Percentiles rank a stretch among this genome's conserved stretches.
Evolutionary conservation across 306 rosid species (phyloP).

Genomic region (Lablab purpureus): DNA sequence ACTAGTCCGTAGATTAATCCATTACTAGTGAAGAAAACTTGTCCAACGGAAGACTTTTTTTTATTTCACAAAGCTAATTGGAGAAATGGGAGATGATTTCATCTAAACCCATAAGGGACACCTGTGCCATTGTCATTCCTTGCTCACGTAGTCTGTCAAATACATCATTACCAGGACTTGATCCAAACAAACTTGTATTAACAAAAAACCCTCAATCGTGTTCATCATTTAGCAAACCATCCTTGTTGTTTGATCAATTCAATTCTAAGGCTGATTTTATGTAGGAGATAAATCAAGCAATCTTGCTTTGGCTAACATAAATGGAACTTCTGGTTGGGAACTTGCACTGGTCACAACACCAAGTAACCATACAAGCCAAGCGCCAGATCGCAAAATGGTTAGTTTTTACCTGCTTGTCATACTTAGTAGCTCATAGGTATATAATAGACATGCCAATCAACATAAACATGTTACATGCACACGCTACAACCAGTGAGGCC

Average conservation of each 20-base stretch:
- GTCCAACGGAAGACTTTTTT: neutral
- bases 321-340: slow-evolving; percentile 92
- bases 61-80: neutral
- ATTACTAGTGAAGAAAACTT: neutral
- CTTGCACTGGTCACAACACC: slow-evolving; percentile 81
- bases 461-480: neutral
- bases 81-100: slow-evolving; percentile 5
- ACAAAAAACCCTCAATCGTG: neutral
- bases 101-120: neutral
- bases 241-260: slow-evolving; percentile 27
- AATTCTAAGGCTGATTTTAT: slow-evolving; percentile 24
- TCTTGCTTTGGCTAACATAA: slow-evolving; percentile 52
- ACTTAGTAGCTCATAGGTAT: neutral
- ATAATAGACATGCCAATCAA: neutral
- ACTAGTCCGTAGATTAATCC: neutral
- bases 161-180: neutral
- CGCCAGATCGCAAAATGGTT: slow-evolving; percentile 65
- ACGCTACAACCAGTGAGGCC: neutral
- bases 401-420: slow-evolving; percentile 43
- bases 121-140: neutral
- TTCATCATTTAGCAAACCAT: neutral
- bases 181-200: neutral
- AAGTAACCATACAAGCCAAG: slow-evolving; percentile 63
- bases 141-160: neutral
- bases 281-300: slow-evolving; percentile 59